Base-by-base conservation (phyloP, 2,329 filamentous ascomycete species). In the Didymella exigua region DNA sequence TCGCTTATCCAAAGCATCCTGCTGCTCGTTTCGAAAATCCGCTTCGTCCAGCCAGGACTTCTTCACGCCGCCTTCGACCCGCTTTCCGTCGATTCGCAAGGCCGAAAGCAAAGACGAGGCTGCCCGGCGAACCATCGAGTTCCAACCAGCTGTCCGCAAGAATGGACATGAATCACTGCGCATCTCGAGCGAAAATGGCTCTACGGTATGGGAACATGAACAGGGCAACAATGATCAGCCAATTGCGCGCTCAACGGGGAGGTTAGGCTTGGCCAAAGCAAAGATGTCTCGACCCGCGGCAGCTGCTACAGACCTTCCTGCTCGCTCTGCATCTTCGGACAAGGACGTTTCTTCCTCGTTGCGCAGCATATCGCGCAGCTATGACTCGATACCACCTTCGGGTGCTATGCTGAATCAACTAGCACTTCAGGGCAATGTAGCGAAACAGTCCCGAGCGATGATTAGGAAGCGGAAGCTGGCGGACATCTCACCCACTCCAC, bases 31-130 rank as follows among this genome's bases (percentile, higher is more conserved):
- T 16, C 34, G 16, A 9, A 43, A 43, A 21, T 54, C 52, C 1
- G 30, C 37, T 0, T 48, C 44, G 3, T 60, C 58, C 3, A 49
- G 57, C 2, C 44, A 58, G 24, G 56, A 62, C 5, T 60, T 56
- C 37, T 68, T 61, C 9, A 65, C 60, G 13, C 58, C 65, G 18
- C 56, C 56, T 4, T 50, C 59, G 1, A 63, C 60, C 2, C 43
- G 41, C 1, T 19, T 30, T 23, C 18, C 46, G n/a, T 55, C 52
- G 2, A 36, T 14, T 3, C 23, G 33, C 7, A 24, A 31, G 29
- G 18, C 9, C 7, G 16, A 11, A n/a, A 5, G 27, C 8, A 16
- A 36, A 11, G 21, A 33, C 4, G 26, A 46, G 38, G 27, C n/a
- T 4, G 33, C 33, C 9, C 3, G 21, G 33, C 33, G 5, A 2